Conservation (phyloP, 164 flowering plant species). For the Vitis labrusca region DNA sequence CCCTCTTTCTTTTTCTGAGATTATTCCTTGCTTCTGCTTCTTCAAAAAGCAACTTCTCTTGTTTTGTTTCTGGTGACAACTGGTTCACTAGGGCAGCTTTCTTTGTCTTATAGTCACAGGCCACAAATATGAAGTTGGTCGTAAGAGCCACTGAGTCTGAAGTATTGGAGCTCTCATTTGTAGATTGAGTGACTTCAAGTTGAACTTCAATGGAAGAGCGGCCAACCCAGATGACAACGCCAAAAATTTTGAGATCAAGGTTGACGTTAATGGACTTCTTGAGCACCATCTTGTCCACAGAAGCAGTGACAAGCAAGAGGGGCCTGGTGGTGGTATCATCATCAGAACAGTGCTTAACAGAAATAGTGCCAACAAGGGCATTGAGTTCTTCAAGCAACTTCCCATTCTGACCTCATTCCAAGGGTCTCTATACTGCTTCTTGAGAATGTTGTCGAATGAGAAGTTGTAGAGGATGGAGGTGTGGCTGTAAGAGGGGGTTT, state of each 20-base stretch:
- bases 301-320: slow-evolving; percentile 88
- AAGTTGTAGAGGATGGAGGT: slow-evolving; percentile 69
- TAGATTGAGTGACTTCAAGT: slow-evolving; percentile 31
- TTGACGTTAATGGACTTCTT: slow-evolving; percentile 82
- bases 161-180: slow-evolving; percentile 17
- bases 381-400: slow-evolving; percentile 17
- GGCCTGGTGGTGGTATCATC: slow-evolving; percentile 88
- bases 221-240: slow-evolving; percentile 94
- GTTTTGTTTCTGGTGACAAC: slow-evolving; percentile 70
- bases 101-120: slow-evolving; percentile 87
- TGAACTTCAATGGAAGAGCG: slow-evolving; percentile 87
- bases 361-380: no score
- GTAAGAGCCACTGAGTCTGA: slow-evolving; percentile 66
- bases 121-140: slow-evolving; percentile 93
- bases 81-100: slow-evolving; percentile 91
- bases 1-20: slow-evolving; percentile 62
- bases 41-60: slow-evolving; percentile 62
- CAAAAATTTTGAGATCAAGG: slow-evolving; percentile 67
- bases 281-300: slow-evolving; percentile 87
- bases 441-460: slow-evolving; percentile 65
- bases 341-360: slow-evolving; percentile 50
- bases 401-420: slow-evolving; percentile 93
- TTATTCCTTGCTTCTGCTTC: slow-evolving; percentile 76
- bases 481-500: slow-evolving; percentile 71
- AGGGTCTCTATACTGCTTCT: slow-evolving; percentile 95